These are phyloP conservation scores for Leccinum broughii DNA, from an alignment of 768 basidiomycete genomes.

Conservation along the genomic window DNA sequence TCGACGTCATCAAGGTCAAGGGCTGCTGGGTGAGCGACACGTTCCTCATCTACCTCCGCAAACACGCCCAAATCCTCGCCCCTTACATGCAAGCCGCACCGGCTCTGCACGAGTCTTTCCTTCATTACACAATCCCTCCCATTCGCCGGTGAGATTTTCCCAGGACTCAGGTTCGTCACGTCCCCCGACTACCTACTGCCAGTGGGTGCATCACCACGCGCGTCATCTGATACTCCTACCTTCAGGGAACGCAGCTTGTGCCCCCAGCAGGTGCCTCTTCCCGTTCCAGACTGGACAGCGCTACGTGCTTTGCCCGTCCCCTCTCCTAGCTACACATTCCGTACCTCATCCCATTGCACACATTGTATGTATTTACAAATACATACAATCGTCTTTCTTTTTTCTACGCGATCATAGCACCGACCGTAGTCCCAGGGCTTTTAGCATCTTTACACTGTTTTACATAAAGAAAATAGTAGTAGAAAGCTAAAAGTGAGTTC, in stretches of 20 bases:
- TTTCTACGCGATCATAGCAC: too few relatives aligned
- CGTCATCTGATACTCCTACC: background rate
- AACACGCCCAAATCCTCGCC: background rate
- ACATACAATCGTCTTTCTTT: too few relatives aligned
- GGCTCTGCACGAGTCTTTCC: fast-evolving
- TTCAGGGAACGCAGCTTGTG: background rate
- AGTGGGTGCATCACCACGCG: background rate
- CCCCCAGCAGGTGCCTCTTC: background rate
- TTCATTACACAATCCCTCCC: background rate
- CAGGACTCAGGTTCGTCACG: fast-evolving
- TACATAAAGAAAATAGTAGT: too few relatives aligned
- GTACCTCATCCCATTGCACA: too few relatives aligned
- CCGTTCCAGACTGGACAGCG: background rate
- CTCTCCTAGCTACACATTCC: too few relatives aligned
- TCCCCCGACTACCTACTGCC: background rate
- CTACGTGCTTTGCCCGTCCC: background rate
- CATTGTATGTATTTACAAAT: too few relatives aligned
- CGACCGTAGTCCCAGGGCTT: too few relatives aligned
- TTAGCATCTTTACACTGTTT: too few relatives aligned
- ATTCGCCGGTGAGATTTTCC: fast-evolving
- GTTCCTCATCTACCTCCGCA: background rate
- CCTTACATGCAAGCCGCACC: background rate
- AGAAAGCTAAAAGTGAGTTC: too few relatives aligned
- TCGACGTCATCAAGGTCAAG: background rate
- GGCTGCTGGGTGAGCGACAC: background rate